Evolutionary conservation across 352 stramenopile species (phyloP), one percentile per base, ranked within the genome.

Genomic region (Phytophthora capsici): DNA sequence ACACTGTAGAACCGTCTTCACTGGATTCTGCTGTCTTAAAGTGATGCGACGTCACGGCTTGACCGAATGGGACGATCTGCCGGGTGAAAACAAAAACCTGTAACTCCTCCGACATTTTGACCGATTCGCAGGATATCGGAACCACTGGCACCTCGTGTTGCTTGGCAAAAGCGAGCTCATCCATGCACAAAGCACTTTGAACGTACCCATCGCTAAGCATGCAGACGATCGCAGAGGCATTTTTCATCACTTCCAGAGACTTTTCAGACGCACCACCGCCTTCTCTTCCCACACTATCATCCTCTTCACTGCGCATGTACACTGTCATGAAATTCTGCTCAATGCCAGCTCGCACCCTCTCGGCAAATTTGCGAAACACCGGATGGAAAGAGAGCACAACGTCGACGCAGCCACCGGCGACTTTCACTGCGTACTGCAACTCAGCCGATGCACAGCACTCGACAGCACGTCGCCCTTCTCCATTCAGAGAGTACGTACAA

Each of bases 321-420:
- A 88, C 84, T 2, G 84, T 93, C 61, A 94, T 80, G 32, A 73
- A 90, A 54, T 86, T 85, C 30, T 89, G 73, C 59, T 94, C 84
- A 54, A 94, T 88, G 12, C 82, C 82, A 2, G 57, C 41, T n/a
- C 83, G 80, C 13, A 93, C 63, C 16, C 75, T 74, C 41, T 90
- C 71, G 0, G 86, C 86, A 26, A 94, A 89, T 7, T 62, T 48
- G 4, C 78, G 71, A 50, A 90, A 90, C n/a, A 71, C 66, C 0
- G 82, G 78, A 16, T 91, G 85, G 63, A 91, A 93, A 20, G 82
- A 93, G 14, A 95, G 69, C 57, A 95, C 82, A 22, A 95, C 82
- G 55, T 95, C 87, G 17, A 88, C 67, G 64, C 84, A 90, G 8
- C 65, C 50, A 32, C 81, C 85, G 1, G 82, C 84, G 25, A 85